These are phyloP conservation scores for Fomitopsis schrenkii DNA, from an alignment of 1,284 basidiomycete species.

Conservation along the genomic window DNA sequence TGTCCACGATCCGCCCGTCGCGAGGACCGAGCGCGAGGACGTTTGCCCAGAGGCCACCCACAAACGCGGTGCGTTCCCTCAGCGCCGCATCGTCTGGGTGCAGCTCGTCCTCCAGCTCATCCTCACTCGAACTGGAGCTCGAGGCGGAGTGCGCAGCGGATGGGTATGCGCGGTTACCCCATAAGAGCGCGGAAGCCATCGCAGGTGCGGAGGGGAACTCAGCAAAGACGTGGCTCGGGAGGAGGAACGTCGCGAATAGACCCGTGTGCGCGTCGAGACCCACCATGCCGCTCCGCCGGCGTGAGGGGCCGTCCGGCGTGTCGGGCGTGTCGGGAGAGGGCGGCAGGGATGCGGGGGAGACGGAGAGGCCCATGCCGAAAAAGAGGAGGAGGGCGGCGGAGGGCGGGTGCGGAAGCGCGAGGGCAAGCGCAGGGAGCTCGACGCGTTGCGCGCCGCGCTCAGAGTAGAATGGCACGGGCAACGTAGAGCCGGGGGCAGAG, in stretches of 20 bases:
- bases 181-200: conserved; percentile 48
- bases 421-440: conserved; percentile 24
- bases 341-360: not conserved
- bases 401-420: conserved; percentile 26
- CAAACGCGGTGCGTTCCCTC: conserved; percentile 31
- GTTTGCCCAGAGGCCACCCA: conserved; percentile 51
- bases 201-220: conserved; percentile 49
- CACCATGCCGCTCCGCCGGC: not conserved
- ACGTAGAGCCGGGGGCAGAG: conserved; percentile 6
- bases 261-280: conserved; percentile 12
- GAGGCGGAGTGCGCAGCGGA: not conserved
- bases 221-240: conserved; percentile 35
- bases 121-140: not conserved
- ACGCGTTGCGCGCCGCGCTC: conserved; percentile 12
- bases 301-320: not conserved
- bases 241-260: conserved; percentile 33
- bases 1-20: conserved; percentile 33
- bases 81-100: conserved; percentile 24
- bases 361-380: conserved; percentile 23
- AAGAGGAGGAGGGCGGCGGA: conserved; percentile 29
- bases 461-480: conserved; percentile 11
- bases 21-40: conserved; percentile 41
- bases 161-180: conserved; percentile 15
- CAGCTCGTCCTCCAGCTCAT: not conserved
- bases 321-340: not conserved